Evolutionary conservation across 129 eudicot genomes (phyloP), one percentile per base, ranked within the genome.

Genomic region (Helianthus tuberosus): DNA sequence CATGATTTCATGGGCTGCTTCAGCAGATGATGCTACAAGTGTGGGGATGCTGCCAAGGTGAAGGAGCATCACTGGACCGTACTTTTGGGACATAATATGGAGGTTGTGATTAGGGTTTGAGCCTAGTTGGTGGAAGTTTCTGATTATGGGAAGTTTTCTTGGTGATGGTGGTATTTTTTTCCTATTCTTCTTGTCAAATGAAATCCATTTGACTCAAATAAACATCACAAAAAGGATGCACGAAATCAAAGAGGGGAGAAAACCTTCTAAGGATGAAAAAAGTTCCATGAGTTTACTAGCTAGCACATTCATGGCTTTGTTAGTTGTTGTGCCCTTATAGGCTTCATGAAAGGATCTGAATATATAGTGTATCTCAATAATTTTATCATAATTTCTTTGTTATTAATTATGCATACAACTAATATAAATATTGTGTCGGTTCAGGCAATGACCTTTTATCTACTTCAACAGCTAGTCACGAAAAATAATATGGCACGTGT

Each of bases 21-120:
- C 64, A 5, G 64, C 39, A 25, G 64, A 58, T 6, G 64, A 58
- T 58, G 64, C 64, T 9, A 58, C 64, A 10, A 58, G 64, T 58
- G 64, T 58, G 41, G 64, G 64, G 64, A 25, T 58, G 39, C 64
- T 58, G 2, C 64, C 64, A 58, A 58, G 64, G 41, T 58, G 64
- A 58, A 58, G 64, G 8, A 58, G 64, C 64, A 58, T 58, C 0
- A 58, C 1, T 1, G 38, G 64, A 10, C 64, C 64, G 3, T 58
- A 25, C 11, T 58, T 58, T 58, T 58, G 64, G 38, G 64, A 58
- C 39, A 58, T 10, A 0, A 58, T 11, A 23, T 58, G 64, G 38
- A 58, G 64, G 39, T 5, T 58, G 39, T 7, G 64, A 58, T 25
- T 58, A 25, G 64, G 39, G 39, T 6, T 58, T 11, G 62, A 57